Evolutionary conservation across 2,329 filamentous ascomycete genomes (phyloP).

Genomic region (Trematosphaeria pertusa): DNA sequence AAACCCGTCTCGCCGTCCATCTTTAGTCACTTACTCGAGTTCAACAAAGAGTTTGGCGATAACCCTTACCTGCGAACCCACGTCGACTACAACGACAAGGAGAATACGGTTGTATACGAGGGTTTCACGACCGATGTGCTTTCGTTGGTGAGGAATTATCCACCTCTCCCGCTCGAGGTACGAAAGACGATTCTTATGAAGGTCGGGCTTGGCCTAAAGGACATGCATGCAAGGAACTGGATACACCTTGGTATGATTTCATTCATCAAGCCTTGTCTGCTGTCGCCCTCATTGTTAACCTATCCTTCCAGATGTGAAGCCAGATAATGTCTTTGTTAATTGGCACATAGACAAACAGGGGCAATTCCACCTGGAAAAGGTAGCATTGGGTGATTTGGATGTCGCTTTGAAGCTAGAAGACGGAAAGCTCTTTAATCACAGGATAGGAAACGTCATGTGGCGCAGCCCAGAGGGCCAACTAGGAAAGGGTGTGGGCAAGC

Average conservation of each 20-base stretch:
- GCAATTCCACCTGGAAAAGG: constrained; percentile 4
- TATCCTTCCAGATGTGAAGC: constrained; percentile 6
- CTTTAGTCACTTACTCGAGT: constrained; percentile 8
- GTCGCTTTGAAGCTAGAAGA: constrained; percentile 7
- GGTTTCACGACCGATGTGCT: constrained; percentile 10
- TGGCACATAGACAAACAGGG: constrained; percentile 8
- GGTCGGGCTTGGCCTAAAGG: constrained; percentile 7
- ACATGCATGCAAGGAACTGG: constrained; percentile 13
- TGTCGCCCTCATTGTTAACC: background rate
- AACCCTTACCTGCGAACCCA: constrained; percentile 10
- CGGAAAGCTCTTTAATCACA: constrained; percentile 1
- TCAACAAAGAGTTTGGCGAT: constrained; percentile 10
- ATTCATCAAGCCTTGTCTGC: constrained; percentile 1
- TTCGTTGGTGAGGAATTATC: constrained; percentile 12
- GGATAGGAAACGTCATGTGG: constrained; percentile 12
- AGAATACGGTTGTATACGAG: constrained; percentile 10
- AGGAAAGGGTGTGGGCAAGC: constrained; percentile 17
- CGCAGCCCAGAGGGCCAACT: constrained; percentile 19
- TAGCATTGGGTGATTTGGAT: constrained; percentile 8
- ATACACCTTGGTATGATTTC: constrained; percentile 10
- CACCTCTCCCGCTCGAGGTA: constrained; percentile 5
- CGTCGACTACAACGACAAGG: constrained; percentile 9
- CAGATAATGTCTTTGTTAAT: constrained; percentile 6
- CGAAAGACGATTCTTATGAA: constrained; percentile 8
- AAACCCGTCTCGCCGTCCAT: constrained; percentile 5